Conservation (phyloP, 2,329 filamentous ascomycete species). For the Xylaria sp. region DNA sequence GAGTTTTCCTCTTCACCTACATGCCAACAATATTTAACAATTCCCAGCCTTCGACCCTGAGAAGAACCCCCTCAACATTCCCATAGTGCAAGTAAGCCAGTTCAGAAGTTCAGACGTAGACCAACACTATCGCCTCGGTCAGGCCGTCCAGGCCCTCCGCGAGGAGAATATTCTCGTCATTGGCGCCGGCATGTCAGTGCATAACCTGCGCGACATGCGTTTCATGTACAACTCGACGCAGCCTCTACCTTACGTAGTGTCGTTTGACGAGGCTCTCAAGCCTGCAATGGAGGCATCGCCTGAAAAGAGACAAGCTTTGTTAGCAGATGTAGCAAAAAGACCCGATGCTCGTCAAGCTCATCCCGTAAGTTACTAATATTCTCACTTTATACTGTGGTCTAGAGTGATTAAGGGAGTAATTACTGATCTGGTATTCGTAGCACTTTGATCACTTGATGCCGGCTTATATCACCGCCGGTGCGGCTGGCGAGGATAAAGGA, state of each 20-base stretch:
- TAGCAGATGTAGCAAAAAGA: conserved; percentile 55
- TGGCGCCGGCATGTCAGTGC: conserved; percentile 79
- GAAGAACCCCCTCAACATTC: conserved; percentile 71
- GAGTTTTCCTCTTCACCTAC: conserved; percentile 21
- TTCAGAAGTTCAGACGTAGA: conserved; percentile 72
- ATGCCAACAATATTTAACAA: conserved; percentile 11
- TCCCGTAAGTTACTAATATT: conserved; percentile 48
- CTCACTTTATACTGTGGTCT: too few species aligned
- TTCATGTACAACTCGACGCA: conserved; percentile 56
- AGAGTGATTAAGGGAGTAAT: neutral
- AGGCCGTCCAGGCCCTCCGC: conserved; percentile 72
- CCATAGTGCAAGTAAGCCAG: conserved; percentile 78
- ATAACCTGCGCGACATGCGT: conserved; percentile 71
- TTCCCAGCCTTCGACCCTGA: conserved; percentile 68
- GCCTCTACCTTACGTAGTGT: conserved; percentile 67
- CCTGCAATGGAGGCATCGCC: conserved; percentile 67
- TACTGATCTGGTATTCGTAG: conserved; percentile 20
- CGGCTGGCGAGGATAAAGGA: conserved; percentile 57
- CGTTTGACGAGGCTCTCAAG: conserved; percentile 75
- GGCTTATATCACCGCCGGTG: conserved; percentile 59
- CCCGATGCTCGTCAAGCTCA: conserved; percentile 61
- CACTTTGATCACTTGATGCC: conserved; percentile 64
- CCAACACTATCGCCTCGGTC: conserved; percentile 74
- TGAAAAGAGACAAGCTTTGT: conserved; percentile 52
- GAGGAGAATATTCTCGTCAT: conserved; percentile 76